Base-by-base conservation (phyloP, 176 grass and related monocot species). In the Guadua angustifolia region DNA sequence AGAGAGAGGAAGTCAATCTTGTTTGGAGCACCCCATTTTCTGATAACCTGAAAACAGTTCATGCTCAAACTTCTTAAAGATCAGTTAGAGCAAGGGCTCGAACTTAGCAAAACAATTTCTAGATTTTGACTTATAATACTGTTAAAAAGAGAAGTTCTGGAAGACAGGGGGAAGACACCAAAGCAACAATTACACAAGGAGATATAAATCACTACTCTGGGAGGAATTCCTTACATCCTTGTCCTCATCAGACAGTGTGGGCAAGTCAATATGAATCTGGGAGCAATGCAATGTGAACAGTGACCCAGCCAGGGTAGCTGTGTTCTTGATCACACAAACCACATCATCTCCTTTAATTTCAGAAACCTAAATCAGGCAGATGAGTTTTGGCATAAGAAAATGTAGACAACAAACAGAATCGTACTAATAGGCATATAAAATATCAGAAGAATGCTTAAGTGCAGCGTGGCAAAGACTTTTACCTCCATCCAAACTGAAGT, bases 401-500 rank as follows among this genome's bases (percentile, higher is more conserved):
- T 29, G 29, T 29, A 29, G 29, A 29, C 21, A 82, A 7, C 5
- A 83, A 74, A 33, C 32, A 29, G 7, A 55, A 83, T 39, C 40
- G 4, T 52, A 79, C 32, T 1, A 67, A 67, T 56, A 67, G 3
- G 17, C 19, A 69, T 7, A 8, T 53, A 32, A 21, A 22, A 80
- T 47, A 73, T 18, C 5, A 62, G 4, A 64, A 17, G 33, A 78
- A 68, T 0, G 6, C 47, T 56, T 43, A 14, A 69, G 7, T 53
- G 68, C 6, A 59, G 42, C 6, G 19, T 66, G 5, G 4, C 46
- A 11, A 77, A 55, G 5, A 19, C 19, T 65, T 62, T 43, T 88
- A 99, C 97, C 93, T 99, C 89, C 82, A 99, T 82, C 97, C 97
- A 99, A 78, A 95, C 97, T 67, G 93, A 99, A 78, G 97, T 99